A percentile compares a stretch with the other conserved stretches of the same genome.
These are phyloP conservation scores for Neurospora sp. DNA, from an alignment of 495 filamentous ascomycete species.

Conservation along the genomic window DNA sequence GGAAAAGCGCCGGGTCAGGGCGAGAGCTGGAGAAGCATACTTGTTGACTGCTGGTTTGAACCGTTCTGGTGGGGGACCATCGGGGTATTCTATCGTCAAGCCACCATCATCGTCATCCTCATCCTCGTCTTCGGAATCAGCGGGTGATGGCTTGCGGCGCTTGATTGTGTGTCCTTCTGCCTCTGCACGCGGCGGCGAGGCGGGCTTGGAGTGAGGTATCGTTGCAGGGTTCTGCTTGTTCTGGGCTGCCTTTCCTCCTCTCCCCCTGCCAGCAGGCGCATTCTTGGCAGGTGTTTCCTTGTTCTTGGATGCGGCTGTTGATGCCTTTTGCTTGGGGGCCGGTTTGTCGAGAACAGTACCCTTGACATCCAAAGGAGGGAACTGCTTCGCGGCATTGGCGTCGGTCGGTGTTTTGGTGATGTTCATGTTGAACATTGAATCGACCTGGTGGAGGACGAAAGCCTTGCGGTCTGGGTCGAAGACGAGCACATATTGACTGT, in stretches of 20 bases:
- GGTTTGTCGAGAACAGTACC: background rate
- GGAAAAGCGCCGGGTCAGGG: constrained; percentile 29
- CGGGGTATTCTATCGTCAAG: constrained; percentile 37
- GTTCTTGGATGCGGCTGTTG: constrained; percentile 9
- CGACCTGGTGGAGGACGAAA: constrained; percentile 46
- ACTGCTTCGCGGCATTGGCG: constrained; percentile 27
- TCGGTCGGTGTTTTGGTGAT: constrained; percentile 35
- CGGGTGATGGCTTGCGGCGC: constrained; percentile 8
- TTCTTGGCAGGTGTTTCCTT: constrained; percentile 16
- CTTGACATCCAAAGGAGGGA: constrained; percentile 31
- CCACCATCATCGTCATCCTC: constrained; percentile 36
- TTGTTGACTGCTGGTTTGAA: constrained; percentile 14
- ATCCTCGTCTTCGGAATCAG: constrained; percentile 30
- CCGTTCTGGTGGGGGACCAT: constrained; percentile 17
- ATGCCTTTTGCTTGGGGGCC: constrained; percentile 13
- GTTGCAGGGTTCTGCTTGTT: constrained; percentile 13
- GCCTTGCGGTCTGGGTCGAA: constrained; percentile 44
- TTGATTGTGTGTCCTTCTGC: constrained; percentile 3
- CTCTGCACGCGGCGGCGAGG: background rate
- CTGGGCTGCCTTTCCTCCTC: constrained; percentile 8
- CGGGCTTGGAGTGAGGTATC: background rate
- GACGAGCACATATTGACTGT: constrained; percentile 44
- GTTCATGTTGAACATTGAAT: constrained; percentile 53
- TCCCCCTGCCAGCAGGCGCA: constrained; percentile 15
- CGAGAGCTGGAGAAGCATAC: constrained; percentile 27